phyloP scores from a whole-genome alignment of 345 rosid genomes.

The Eucalyptus marginata region DNA sequence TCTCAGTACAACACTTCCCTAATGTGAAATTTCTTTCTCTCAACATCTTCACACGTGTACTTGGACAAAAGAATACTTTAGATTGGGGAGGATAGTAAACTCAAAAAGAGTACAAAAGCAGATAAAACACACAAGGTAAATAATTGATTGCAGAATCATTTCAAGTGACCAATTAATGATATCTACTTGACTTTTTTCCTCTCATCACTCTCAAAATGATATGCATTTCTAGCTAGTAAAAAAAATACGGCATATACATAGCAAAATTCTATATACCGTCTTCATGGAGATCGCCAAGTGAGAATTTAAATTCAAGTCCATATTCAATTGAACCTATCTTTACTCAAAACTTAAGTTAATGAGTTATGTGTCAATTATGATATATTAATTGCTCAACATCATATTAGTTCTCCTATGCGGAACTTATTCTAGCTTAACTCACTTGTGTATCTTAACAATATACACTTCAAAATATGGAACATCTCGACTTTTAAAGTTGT shows the following conservation, averaged over 20 bases:
- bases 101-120: background rate
- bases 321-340: background rate
- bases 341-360: background rate
- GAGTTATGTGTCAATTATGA: background rate
- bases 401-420: fast-evolving
- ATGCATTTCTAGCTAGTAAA: background rate
- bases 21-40: background rate
- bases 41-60: background rate
- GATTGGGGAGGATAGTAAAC: background rate
- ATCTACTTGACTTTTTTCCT: background rate
- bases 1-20: background rate
- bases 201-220: background rate
- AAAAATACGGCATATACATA: background rate
- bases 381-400: background rate
- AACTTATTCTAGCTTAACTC: background rate
- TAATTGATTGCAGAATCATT: background rate
- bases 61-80: background rate
- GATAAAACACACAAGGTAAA: background rate
- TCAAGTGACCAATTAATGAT: fast-evolving
- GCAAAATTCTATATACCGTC: background rate
- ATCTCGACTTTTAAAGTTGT: background rate
- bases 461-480: background rate
- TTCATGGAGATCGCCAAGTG: fast-evolving
- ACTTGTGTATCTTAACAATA: too few relatives aligned
- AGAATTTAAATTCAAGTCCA: fast-evolving